A percentile compares a stretch with the other conserved stretches of the same genome.
Evolutionary conservation across 805 yeast species (phyloP).

Genomic region (Saccharomycopsis fermentans): DNA sequence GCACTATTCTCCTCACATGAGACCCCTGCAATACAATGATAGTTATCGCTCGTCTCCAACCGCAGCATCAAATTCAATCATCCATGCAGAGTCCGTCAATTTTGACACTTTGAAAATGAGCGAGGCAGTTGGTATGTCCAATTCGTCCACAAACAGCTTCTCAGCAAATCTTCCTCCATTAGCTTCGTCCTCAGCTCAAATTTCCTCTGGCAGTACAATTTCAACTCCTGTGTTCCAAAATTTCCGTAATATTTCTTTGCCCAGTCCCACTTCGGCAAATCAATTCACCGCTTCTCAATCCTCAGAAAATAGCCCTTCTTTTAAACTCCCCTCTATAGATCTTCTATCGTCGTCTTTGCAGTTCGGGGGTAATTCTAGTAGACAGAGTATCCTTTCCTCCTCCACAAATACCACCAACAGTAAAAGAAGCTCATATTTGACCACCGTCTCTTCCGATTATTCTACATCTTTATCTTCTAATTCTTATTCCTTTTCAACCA

Average conservation of each 20-base stretch:
- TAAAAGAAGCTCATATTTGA: conserved; percentile 10
- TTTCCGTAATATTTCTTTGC: neutral
- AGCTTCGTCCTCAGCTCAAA: neutral
- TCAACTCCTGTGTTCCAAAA: neutral
- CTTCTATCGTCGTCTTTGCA: neutral
- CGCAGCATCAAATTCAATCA: neutral
- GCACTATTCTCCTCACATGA: neutral
- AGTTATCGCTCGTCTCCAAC: neutral
- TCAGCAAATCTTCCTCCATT: neutral
- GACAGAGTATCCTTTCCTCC: conserved; percentile 11
- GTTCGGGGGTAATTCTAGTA: neutral
- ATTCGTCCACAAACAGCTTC: neutral
- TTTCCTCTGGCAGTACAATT: neutral
- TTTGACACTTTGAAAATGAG: neutral
- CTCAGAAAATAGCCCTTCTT: neutral
- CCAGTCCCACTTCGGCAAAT: neutral
- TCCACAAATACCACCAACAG: conserved; percentile 3
- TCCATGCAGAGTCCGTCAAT: neutral
- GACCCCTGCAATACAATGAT: neutral
- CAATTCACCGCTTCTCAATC: neutral
- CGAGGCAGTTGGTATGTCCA: neutral
- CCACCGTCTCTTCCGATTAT: conserved; percentile 13
- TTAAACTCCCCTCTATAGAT: neutral
- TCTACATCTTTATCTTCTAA: neutral
- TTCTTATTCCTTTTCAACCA: neutral